Conservation (phyloP, 139 green algal species). For the Yamagishiella unicocca region DNA sequence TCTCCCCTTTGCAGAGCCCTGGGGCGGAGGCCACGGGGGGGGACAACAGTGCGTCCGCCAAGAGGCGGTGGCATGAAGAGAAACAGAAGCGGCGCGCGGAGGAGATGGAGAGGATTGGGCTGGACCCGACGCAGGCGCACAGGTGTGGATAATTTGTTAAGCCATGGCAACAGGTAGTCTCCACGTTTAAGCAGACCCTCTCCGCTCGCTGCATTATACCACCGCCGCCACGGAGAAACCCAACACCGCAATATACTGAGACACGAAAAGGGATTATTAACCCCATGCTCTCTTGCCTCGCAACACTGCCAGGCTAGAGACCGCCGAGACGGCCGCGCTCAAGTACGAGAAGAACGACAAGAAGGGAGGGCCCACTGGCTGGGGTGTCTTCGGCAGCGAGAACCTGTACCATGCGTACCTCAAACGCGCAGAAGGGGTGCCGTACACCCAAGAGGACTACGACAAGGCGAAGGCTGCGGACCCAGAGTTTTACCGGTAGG, state of each 20-base stretch:
- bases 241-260: too few relatives aligned
- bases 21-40: not conserved
- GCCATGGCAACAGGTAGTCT: too few relatives aligned
- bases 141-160: too few relatives aligned
- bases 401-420: conserved; percentile 87
- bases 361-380: conserved; percentile 77
- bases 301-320: conserved; percentile 82
- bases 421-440: conserved; percentile 77
- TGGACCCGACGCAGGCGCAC: conserved; percentile 79
- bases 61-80: conserved; percentile 87
- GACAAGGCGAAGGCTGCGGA: conserved; percentile 80
- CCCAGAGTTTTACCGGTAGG: conserved; percentile 86
- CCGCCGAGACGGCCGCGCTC: conserved; percentile 75
- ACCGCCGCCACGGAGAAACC: too few relatives aligned
- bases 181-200: too few relatives aligned
- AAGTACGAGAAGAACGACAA: conserved; percentile 81
- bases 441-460: conserved; percentile 79
- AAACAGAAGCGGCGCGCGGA: conserved; percentile 81
- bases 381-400: conserved; percentile 83
- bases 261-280: too few relatives aligned
- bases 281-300: too few relatives aligned
- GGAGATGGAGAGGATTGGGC: conserved; percentile 80
- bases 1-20: conserved; percentile 5
- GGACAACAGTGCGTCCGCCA: conserved; percentile 47
- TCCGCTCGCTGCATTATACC: too few relatives aligned